Conservation (phyloP, 345 rosid species). For the Eutrema yunnanense region DNA sequence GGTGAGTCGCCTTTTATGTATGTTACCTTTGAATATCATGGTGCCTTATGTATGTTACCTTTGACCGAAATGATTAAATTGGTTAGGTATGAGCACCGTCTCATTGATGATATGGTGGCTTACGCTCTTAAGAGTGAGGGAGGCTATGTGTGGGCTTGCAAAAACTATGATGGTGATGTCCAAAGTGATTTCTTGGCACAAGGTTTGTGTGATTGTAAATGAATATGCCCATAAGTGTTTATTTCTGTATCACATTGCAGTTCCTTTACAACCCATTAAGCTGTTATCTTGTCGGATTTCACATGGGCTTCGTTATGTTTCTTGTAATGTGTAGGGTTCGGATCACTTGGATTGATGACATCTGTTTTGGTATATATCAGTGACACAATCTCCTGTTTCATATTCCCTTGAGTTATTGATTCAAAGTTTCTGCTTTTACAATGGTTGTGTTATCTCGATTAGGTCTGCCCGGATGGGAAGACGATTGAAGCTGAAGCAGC, state of each 20-base stretch:
- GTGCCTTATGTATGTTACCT: not conserved
- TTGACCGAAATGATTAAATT: slow-evolving; percentile 14
- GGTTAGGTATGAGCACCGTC: slow-evolving; percentile 97
- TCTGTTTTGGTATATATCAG: slow-evolving; percentile 67
- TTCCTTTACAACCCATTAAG: not conserved
- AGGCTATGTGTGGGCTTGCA: slow-evolving; percentile 99
- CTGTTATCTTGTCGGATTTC: not conserved
- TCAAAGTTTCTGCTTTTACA: not conserved
- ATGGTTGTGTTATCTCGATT: slow-evolving; percentile 12
- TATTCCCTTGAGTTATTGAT: not conserved
- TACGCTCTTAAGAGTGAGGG: slow-evolving; percentile 96
- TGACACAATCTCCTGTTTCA: not conserved
- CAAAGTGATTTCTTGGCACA: slow-evolving; percentile 99
- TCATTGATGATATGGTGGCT: slow-evolving; percentile 99
- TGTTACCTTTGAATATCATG: not conserved
- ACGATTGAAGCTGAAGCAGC: slow-evolving; percentile 99
- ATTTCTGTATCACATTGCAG: not conserved
- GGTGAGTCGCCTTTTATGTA: slow-evolving; percentile 38
- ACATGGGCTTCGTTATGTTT: not conserved
- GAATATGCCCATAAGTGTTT: not conserved
- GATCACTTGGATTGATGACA: slow-evolving; percentile 99
- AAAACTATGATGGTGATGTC: slow-evolving; percentile 99
- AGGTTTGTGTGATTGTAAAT: slow-evolving; percentile 37
- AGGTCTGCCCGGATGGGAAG: slow-evolving; percentile 99
- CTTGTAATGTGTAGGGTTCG: slow-evolving; percentile 54